Evolutionary conservation across 2,329 filamentous ascomycete genomes (phyloP).

Genomic region (Ustulina deusta): DNA sequence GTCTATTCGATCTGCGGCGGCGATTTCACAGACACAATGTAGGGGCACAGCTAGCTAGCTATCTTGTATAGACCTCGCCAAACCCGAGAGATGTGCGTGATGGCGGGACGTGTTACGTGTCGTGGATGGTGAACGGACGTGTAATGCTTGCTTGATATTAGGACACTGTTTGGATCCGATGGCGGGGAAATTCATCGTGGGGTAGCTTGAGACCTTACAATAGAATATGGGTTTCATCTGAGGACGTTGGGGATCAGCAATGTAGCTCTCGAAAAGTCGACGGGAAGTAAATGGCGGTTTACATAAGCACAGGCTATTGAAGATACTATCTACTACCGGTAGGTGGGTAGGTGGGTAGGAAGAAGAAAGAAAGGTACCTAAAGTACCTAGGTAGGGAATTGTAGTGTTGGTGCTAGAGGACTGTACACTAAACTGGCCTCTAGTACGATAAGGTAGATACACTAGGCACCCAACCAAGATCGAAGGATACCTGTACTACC

Average conservation of each 20-base stretch:
- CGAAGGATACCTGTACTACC: too few relatives aligned
- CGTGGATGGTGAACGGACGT: slow-evolving; percentile 7
- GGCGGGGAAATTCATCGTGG: slow-evolving; percentile 35
- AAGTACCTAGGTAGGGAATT: too few relatives aligned
- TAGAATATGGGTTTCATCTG: neutral
- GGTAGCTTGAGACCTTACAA: slow-evolving; percentile 13
- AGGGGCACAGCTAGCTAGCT: slow-evolving; percentile 1
- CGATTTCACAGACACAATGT: slow-evolving; percentile 3
- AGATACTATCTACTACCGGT: too few relatives aligned
- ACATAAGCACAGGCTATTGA: slow-evolving; percentile 1
- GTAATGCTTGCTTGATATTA: slow-evolving; percentile 1
- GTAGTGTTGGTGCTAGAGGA: too few relatives aligned
- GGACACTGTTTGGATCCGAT: slow-evolving; percentile 25
- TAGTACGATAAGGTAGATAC: too few relatives aligned
- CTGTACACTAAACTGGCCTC: too few relatives aligned
- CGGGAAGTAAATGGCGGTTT: too few relatives aligned
- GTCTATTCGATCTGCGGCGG: slow-evolving; percentile 1
- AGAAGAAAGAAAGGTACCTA: too few relatives aligned
- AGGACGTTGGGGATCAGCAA: neutral
- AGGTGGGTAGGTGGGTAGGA: too few relatives aligned
- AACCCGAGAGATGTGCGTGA: neutral
- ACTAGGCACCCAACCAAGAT: neutral
- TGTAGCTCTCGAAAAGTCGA: too few relatives aligned
- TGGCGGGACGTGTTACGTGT: slow-evolving; percentile 13
- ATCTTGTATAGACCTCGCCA: slow-evolving; percentile 13